Percentiles rank a stretch among this genome's conserved stretches.
Conservation (phyloP, 2,329 filamentous ascomycete species). For the Scedosporium dehoogii region DNA sequence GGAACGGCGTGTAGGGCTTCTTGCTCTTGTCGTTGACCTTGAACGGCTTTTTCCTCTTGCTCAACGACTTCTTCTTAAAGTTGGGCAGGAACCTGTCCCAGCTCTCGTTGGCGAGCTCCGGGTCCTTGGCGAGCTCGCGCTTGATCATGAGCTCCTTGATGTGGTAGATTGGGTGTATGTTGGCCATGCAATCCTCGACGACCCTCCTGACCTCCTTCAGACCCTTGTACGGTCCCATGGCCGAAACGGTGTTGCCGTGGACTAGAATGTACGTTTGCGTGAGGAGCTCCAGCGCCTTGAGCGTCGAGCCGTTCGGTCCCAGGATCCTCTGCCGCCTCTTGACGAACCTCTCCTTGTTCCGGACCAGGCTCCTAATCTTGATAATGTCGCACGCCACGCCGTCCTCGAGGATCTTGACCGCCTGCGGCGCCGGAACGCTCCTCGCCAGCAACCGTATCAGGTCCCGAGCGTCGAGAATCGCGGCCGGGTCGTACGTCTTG, state of each 20-base stretch:
- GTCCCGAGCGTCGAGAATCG: slow-evolving; percentile 88
- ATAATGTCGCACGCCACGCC: slow-evolving; percentile 88
- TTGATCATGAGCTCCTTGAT: slow-evolving; percentile 80
- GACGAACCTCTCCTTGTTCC: slow-evolving; percentile 91
- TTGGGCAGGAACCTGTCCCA: slow-evolving; percentile 96
- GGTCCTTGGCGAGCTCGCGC: slow-evolving; percentile 81
- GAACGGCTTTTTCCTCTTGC: slow-evolving; percentile 70
- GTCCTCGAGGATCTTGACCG: slow-evolving; percentile 89
- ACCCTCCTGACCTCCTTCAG: slow-evolving; percentile 85
- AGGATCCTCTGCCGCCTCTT: slow-evolving; percentile 90
- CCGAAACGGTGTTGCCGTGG: slow-evolving; percentile 89
- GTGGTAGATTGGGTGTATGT: slow-evolving; percentile 89
- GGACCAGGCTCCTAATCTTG: slow-evolving; percentile 83
- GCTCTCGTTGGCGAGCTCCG: slow-evolving; percentile 73
- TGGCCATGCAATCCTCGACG: slow-evolving; percentile 92
- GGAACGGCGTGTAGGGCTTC: slow-evolving; percentile 95
- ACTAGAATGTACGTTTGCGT: slow-evolving; percentile 90
- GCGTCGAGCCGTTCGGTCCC: slow-evolving; percentile 80
- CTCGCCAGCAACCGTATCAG: slow-evolving; percentile 86
- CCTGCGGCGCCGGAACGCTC: slow-evolving; percentile 86
- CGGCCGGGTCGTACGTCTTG: slow-evolving; percentile 83
- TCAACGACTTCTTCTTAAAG: slow-evolving; percentile 89
- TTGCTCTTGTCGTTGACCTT: slow-evolving; percentile 88
- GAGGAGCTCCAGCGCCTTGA: slow-evolving; percentile 88
- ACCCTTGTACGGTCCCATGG: slow-evolving; percentile 87